A percentile compares a stretch with the other conserved stretches of the same genome.
Evolutionary conservation across 192 early-diverging fungal genomes (phyloP).

Genomic region (Mortierella antarctica): DNA sequence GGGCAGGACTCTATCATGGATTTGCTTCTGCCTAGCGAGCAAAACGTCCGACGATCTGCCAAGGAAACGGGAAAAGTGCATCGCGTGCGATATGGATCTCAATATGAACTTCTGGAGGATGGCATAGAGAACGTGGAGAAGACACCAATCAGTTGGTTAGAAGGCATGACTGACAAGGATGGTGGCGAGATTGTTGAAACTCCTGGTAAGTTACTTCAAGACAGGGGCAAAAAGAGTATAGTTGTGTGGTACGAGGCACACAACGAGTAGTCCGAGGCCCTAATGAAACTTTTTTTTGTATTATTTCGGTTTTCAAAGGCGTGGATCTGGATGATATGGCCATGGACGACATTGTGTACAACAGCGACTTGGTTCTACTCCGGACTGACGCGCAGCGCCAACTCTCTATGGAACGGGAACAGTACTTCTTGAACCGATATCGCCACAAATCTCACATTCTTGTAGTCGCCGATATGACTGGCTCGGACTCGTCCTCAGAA

Average conservation of each 20-base stretch:
- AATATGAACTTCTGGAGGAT: constrained; percentile 24
- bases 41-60: constrained; percentile 27
- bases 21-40: constrained; percentile 36
- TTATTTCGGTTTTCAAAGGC: constrained; percentile 7
- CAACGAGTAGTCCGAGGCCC: neutral
- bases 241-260: neutral
- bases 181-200: constrained; percentile 47
- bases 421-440: constrained; percentile 45
- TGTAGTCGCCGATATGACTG: constrained; percentile 39
- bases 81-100: constrained; percentile 37
- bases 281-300: neutral
- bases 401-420: constrained; percentile 42
- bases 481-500: constrained; percentile 9
- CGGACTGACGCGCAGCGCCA: constrained; percentile 43
- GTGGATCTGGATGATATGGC: constrained; percentile 44
- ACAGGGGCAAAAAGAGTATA: neutral
- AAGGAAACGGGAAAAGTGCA: constrained; percentile 48
- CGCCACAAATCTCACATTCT: constrained; percentile 51
- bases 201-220: constrained; percentile 30
- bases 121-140: constrained; percentile 36
- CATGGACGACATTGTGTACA: constrained; percentile 53
- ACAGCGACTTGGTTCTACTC: constrained; percentile 39
- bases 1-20: constrained; percentile 48
- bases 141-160: constrained; percentile 43
- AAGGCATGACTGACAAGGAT: constrained; percentile 21